Percentiles rank a stretch among this genome's conserved stretches.
These are phyloP conservation scores for Aristolochia contorta DNA, from an alignment of 164 flowering plant genomes.

Conservation along the genomic window DNA sequence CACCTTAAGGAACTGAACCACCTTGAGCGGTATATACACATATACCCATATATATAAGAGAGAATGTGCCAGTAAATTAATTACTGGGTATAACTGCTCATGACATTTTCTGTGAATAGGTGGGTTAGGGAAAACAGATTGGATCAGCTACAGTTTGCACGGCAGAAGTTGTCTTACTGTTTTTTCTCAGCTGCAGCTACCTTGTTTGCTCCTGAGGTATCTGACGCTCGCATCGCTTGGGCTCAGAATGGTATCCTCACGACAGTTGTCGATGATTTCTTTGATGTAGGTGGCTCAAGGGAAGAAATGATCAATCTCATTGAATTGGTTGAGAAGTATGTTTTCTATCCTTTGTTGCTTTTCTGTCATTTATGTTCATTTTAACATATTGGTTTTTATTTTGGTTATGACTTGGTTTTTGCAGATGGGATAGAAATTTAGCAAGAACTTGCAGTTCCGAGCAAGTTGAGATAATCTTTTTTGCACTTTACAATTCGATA, in stretches of 20 bases:
- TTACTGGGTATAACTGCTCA: background rate
- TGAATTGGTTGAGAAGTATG: conserved; percentile 23
- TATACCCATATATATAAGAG: background rate
- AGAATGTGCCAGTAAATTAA: background rate
- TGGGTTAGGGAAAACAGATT: conserved; percentile 63
- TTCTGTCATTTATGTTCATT: too few relatives aligned
- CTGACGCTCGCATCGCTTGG: conserved; percentile 31
- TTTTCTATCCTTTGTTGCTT: background rate
- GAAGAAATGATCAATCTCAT: conserved; percentile 26
- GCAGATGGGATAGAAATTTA: conserved; percentile 24
- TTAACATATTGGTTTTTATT: too few relatives aligned
- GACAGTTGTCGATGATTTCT: conserved; percentile 32
- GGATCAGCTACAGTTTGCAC: conserved; percentile 74
- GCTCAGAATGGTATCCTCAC: conserved; percentile 28
- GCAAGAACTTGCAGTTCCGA: conserved; percentile 18
- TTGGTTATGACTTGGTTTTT: background rate
- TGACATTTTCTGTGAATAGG: conserved; percentile 26
- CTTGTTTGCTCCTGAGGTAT: conserved; percentile 20
- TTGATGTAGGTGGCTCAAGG: conserved; percentile 27
- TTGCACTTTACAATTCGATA: conserved; percentile 40
- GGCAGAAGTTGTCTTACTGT: conserved; percentile 66
- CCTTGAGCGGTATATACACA: conserved; percentile 38
- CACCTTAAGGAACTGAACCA: conserved; percentile 37
- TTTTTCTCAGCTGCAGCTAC: conserved; percentile 27
- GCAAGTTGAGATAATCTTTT: conserved; percentile 28